phyloP scores from a whole-genome alignment of 495 filamentous ascomycete genomes.

The Daldinia decipiens region DNA sequence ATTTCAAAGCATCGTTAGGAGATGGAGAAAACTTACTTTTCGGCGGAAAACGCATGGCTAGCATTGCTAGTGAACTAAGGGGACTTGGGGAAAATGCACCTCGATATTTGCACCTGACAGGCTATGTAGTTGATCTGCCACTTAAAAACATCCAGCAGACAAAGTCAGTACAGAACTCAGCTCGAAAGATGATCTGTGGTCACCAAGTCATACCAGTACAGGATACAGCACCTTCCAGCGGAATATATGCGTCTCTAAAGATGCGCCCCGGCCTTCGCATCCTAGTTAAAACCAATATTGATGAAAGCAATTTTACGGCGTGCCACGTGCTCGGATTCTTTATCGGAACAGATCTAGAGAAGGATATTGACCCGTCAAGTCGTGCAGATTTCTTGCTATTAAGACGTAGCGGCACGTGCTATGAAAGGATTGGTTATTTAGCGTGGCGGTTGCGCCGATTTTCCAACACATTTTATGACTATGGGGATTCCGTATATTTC shows the following conservation, averaged over 20 bases:
- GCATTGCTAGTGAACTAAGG: neutral
- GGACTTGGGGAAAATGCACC: neutral
- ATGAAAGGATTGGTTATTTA: neutral
- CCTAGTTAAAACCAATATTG: neutral
- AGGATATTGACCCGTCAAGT: too few species aligned
- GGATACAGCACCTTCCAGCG: neutral
- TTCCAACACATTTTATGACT: too few species aligned
- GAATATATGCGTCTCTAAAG: neutral
- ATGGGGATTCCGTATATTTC: too few species aligned
- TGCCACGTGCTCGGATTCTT: neutral
- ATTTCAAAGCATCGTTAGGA: neutral
- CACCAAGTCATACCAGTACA: too few species aligned
- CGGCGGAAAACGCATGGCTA: neutral
- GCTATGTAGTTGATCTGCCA: neutral
- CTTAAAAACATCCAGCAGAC: neutral
- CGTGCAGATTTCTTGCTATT: neutral
- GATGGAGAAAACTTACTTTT: neutral
- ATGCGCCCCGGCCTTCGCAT: neutral
- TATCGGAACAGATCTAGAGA: neutral
- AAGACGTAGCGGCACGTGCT: neutral
- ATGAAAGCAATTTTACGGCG: neutral
- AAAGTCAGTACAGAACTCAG: neutral
- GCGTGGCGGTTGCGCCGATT: neutral
- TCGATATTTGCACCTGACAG: conserved; percentile 13
- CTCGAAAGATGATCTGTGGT: neutral